A percentile compares a stretch with the other conserved stretches of the same genome.
Conservation (phyloP, 1,139 yeast genomes). For the Debaryomyces fabryi region DNA sequence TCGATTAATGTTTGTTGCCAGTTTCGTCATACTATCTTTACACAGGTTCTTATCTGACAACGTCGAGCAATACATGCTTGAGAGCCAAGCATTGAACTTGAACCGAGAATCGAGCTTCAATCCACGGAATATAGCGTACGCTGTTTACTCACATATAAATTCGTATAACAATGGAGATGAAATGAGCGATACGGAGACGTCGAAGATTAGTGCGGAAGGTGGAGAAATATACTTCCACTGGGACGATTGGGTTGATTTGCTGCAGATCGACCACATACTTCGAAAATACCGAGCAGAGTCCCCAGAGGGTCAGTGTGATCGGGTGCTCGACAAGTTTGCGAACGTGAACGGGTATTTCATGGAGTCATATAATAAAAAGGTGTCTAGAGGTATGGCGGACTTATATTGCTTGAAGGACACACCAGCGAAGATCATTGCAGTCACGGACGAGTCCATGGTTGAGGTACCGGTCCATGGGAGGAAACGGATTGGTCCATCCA, state of each 20-base stretch:
- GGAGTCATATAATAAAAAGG: conserved; percentile 39
- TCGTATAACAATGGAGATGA: conserved; percentile 14
- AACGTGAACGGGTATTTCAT: conserved; percentile 39
- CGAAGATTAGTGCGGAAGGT: conserved; percentile 16
- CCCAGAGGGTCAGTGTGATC: conserved; percentile 32
- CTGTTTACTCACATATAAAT: conserved; percentile 23
- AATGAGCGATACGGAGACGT: neutral
- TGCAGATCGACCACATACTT: conserved; percentile 28
- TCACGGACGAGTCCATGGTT: conserved; percentile 29
- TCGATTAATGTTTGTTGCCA: conserved; percentile 19
- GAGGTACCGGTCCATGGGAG: conserved; percentile 36
- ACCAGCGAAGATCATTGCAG: conserved; percentile 31
- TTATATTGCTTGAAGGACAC: conserved; percentile 37
- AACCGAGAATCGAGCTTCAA: conserved; percentile 29
- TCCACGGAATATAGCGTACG: conserved; percentile 30
- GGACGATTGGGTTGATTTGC: conserved; percentile 47
- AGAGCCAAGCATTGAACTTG: conserved; percentile 25
- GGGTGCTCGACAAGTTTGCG: conserved; percentile 24
- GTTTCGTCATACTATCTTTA: conserved; percentile 20
- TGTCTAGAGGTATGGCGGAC: conserved; percentile 38
- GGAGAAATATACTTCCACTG: conserved; percentile 40
- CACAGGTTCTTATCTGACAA: conserved; percentile 14
- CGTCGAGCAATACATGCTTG: conserved; percentile 27
- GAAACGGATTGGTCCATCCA: conserved; percentile 24
- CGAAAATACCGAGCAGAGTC: conserved; percentile 19